Conservation (phyloP, 2,329 filamentous ascomycete genomes). For the Biscogniauxia sp. region DNA sequence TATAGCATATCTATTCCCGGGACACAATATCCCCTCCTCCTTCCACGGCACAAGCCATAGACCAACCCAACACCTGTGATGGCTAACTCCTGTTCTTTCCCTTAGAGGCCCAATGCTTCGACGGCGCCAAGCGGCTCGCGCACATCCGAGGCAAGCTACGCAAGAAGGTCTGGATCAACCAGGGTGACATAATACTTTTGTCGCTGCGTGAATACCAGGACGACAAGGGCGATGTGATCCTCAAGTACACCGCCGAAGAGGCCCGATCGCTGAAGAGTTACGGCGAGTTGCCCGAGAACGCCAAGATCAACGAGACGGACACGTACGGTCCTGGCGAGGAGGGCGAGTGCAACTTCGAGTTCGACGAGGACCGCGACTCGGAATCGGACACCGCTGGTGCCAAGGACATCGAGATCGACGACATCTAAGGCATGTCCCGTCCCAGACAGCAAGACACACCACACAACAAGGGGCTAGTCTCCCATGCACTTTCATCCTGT, state of each 20-base stretch:
- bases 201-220: slow-evolving; percentile 91
- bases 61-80: neutral
- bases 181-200: slow-evolving; percentile 89
- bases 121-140: slow-evolving; percentile 78
- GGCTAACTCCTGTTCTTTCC: neutral
- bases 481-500: too few relatives aligned
- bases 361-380: slow-evolving; percentile 85
- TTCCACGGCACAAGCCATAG: neutral
- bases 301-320: slow-evolving; percentile 99
- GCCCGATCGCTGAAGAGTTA: slow-evolving; percentile 94
- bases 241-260: slow-evolving; percentile 96
- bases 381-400: slow-evolving; percentile 52
- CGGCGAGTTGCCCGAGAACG: slow-evolving; percentile 92
- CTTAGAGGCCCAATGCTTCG: slow-evolving; percentile 86
- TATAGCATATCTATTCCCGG: neutral
- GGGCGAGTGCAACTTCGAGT: slow-evolving; percentile 97
- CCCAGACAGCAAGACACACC: too few relatives aligned
- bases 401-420: slow-evolving; percentile 86
- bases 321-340: slow-evolving; percentile 89
- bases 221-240: slow-evolving; percentile 87
- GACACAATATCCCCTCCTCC: neutral
- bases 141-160: slow-evolving; percentile 94
- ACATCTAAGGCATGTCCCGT: slow-evolving; percentile 63
- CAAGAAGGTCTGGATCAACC: slow-evolving; percentile 99
- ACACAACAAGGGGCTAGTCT: too few relatives aligned